phyloP scores from a whole-genome alignment of 2,329 filamentous ascomycete genomes.

The Mycosphaerella arachidis region DNA sequence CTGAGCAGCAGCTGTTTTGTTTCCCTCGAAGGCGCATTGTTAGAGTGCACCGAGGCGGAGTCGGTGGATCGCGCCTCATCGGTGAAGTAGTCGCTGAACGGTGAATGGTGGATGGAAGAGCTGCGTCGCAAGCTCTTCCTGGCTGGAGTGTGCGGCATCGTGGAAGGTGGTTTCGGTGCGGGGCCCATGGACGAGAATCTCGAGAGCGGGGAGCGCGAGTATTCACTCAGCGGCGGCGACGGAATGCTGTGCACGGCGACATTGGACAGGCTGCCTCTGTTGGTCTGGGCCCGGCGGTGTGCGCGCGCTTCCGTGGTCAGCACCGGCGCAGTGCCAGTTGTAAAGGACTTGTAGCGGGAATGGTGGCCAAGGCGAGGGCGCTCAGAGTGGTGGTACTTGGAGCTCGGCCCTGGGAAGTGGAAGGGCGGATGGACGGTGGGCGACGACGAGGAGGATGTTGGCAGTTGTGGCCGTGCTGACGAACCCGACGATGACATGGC shows the following conservation, averaged over 20 bases:
- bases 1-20: conserved; percentile 35
- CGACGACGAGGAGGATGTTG: conserved; percentile 6
- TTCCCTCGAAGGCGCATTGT: conserved; percentile 23
- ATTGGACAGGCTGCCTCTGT: conserved; percentile 16
- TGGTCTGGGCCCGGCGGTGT: conserved; percentile 25
- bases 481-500: conserved; percentile 9
- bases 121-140: conserved; percentile 16
- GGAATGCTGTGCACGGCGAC: conserved; percentile 1
- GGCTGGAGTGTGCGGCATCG: conserved; percentile 24
- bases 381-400: conserved; percentile 28
- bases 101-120: conserved; percentile 32
- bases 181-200: conserved; percentile 6
- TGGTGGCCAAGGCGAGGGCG: conserved; percentile 10
- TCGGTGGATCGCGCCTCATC: conserved; percentile 31
- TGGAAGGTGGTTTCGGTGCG: conserved; percentile 8
- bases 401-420: conserved; percentile 26
- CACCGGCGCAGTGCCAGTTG: conserved; percentile 24
- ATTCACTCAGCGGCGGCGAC: conserved; percentile 14
- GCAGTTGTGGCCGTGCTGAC: conserved; percentile 10
- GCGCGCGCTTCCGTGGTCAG: conserved; percentile 29
- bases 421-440: conserved; percentile 2
- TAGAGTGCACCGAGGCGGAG: conserved; percentile 1
- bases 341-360: conserved; percentile 20
- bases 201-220: conserved; percentile 18
- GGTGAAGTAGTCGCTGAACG: conserved; percentile 41